Evolutionary conservation across 768 basidiomycete genomes (phyloP), one percentile per base, ranked within the genome.

Genomic region (Collybia nuda): DNA sequence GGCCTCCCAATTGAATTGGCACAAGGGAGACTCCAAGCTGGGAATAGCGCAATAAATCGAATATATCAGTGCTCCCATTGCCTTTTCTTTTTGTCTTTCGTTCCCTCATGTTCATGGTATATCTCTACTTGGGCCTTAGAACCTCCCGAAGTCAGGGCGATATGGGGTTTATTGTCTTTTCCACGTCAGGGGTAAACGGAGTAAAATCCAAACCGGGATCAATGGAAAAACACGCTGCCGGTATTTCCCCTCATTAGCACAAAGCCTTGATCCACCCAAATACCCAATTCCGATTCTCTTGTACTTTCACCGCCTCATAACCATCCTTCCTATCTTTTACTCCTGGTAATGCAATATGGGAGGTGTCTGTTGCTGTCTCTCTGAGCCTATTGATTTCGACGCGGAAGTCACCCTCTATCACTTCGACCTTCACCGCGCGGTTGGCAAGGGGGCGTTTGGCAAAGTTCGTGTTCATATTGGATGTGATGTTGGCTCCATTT

Each of bases 371-470:
- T 80, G 78, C 67, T 79, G 79, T 65, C 76, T 82, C 62, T 82
- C 84, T 69, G 78, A 90, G 71, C 88, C 89, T 18, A 81, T 94
- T 58, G 91, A 94, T 74, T 91, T 90, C 67, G 85, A 90, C 56
- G 76, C 79, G 41, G 90, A 93, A 62, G 83, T 88, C 68, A 91
- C 84, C 64, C 86, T 99, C 43, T 98, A 88, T 72, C 96, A 98
- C 73, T 99, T 98, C 63, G 91, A 96, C 65, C 87, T 99, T 41
- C 86, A 97, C 65, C 83, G 94, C 42, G 92, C 90, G 18, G 92
- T 98, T 12, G 97, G 97, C 38, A 97, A 93, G 68, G 96, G 97
- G 40, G 93, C 96, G 21, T 99, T 98, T 75, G 96, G 96, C 67
- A 98, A 98, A 85, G 95, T 94, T 36, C 22, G 48, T 45, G 28